Conservation (phyloP, 768 basidiomycete genomes). For the Boletus huronensis region DNA sequence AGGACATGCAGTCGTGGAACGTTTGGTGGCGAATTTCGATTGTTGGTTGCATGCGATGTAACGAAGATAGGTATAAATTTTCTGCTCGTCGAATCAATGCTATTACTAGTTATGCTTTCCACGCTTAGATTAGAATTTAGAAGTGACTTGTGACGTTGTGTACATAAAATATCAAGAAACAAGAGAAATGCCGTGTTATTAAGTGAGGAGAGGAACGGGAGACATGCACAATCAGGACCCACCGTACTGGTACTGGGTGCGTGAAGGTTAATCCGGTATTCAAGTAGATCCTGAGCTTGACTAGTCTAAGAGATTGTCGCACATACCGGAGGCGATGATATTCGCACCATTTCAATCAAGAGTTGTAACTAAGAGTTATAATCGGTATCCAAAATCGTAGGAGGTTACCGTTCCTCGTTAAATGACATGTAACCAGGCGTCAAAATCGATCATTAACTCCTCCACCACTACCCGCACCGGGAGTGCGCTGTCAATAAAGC, state of each 20-base stretch:
- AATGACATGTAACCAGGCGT: constrained; percentile 10
- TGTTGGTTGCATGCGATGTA: not conserved
- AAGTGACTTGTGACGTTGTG: not conserved
- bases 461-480: constrained; percentile 11
- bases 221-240: too few species aligned
- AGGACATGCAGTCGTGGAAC: constrained; percentile 1
- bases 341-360: not conserved
- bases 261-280: too few species aligned
- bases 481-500: constrained; percentile 2
- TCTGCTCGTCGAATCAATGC: not conserved
- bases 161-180: not conserved
- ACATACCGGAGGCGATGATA: not conserved
- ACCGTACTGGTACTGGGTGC: too few species aligned
- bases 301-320: too few species aligned
- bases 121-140: not conserved
- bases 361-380: not conserved
- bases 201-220: not conserved
- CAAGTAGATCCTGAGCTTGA: too few species aligned
- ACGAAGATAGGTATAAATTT: not conserved
- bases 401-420: not conserved
- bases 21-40: constrained; percentile 9
- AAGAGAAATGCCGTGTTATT: not conserved
- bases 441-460: constrained; percentile 7
- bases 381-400: not conserved
- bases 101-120: too few species aligned